These are phyloP conservation scores for Mortierella antarctica DNA, from an alignment of 192 early-diverging fungal genomes.

Conservation along the genomic window DNA sequence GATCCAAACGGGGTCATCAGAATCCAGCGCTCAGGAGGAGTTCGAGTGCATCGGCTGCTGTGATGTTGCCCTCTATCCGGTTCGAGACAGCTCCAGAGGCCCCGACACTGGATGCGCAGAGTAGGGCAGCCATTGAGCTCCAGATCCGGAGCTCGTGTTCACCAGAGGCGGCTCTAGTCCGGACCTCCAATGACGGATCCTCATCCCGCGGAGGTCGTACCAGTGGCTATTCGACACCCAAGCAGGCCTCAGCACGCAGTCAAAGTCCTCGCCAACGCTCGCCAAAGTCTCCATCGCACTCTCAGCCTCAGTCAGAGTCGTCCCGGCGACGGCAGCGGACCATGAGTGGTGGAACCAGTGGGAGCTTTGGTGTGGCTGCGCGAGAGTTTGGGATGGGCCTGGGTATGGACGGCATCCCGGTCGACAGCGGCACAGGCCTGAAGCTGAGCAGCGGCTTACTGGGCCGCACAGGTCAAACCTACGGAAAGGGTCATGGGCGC, in stretches of 20 bases:
- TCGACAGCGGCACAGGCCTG: slow-evolving; percentile 34
- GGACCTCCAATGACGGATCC: background rate
- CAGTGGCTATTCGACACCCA: slow-evolving; percentile 21
- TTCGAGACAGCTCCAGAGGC: too few species aligned
- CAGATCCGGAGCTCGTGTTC: background rate
- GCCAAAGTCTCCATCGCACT: slow-evolving; percentile 11
- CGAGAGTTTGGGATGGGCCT: slow-evolving; percentile 44
- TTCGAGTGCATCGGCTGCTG: too few species aligned
- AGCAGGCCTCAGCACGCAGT: slow-evolving; percentile 1
- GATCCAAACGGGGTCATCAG: too few species aligned
- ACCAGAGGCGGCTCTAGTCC: too few species aligned
- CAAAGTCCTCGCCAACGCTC: slow-evolving; percentile 20
- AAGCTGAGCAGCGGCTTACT: slow-evolving; percentile 30
- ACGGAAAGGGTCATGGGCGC: background rate
- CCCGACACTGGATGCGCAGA: background rate
- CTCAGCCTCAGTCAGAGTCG: background rate
- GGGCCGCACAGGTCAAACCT: slow-evolving; percentile 4
- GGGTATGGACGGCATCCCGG: slow-evolving; percentile 39
- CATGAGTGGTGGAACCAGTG: slow-evolving; percentile 23
- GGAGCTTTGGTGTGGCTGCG: slow-evolving; percentile 24
- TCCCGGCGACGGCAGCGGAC: slow-evolving; percentile 30
- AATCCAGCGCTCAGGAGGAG: too few species aligned
- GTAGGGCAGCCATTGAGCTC: background rate
- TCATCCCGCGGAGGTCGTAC: background rate
- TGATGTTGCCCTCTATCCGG: too few species aligned